Evolutionary conservation across 305 asterid genomes (phyloP).

Genomic region (Lippia alba): DNA sequence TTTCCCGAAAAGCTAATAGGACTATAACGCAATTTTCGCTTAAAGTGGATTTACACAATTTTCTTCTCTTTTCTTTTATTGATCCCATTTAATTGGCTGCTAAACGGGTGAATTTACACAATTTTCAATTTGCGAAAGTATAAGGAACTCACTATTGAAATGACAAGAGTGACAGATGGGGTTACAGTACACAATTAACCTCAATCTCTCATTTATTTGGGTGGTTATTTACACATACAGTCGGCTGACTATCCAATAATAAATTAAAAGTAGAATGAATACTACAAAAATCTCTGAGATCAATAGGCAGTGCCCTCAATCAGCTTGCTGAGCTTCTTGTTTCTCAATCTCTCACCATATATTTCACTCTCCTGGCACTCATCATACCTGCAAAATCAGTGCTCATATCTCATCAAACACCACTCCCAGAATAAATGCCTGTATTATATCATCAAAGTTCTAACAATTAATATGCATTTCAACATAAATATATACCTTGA

Average conservation of each 20-base stretch:
- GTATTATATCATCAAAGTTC: too few relatives aligned
- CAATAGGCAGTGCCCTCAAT: constrained; percentile 32
- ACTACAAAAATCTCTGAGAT: constrained; percentile 15
- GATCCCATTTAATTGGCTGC: too few relatives aligned
- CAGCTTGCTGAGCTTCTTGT: constrained; percentile 47
- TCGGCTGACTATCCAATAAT: not conserved
- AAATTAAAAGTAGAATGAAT: not conserved
- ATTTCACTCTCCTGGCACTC: constrained; percentile 37
- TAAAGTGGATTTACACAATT: too few relatives aligned
- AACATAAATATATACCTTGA: constrained; percentile 23
- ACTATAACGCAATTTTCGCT: too few relatives aligned
- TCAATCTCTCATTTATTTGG: not conserved
- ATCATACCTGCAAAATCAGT: constrained; percentile 34
- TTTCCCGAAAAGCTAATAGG: too few relatives aligned
- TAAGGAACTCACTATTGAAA: too few relatives aligned
- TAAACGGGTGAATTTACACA: too few relatives aligned
- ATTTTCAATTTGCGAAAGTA: too few relatives aligned
- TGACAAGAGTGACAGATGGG: too few relatives aligned
- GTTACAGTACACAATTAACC: not conserved
- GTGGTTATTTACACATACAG: not conserved
- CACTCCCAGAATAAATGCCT: too few relatives aligned
- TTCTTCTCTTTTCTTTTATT: too few relatives aligned
- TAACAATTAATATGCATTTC: too few relatives aligned
- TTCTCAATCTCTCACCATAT: constrained; percentile 45
- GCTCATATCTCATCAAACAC: not conserved